phyloP scores from a whole-genome alignment of 495 filamentous ascomycete species.

The Pyrenopolyporus hunteri region DNA sequence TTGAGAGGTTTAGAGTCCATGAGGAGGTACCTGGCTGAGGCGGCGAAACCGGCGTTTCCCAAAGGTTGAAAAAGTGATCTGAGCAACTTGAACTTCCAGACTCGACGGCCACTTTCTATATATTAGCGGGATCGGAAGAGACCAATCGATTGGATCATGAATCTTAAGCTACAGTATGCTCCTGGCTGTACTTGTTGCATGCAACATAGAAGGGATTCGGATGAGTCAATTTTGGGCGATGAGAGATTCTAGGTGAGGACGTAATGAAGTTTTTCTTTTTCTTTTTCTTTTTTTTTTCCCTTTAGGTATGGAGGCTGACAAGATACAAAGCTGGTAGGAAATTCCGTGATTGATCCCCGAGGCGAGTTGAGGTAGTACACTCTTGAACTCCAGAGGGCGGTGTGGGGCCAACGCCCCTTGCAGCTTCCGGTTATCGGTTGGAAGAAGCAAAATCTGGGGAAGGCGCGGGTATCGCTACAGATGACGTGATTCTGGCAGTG shows the following conservation, averaged over 20 bases:
- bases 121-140: neutral
- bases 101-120: conserved; percentile 10
- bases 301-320: conserved; percentile 1
- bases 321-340: conserved; percentile 14
- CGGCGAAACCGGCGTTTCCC: conserved; percentile 12
- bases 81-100: conserved; percentile 1
- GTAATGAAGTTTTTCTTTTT: too few relatives aligned
- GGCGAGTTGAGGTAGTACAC: conserved; percentile 20
- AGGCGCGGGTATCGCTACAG: conserved; percentile 34
- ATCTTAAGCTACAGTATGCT: neutral
- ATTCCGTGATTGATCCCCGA: conserved; percentile 39
- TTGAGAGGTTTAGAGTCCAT: conserved; percentile 51
- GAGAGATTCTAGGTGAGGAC: neutral
- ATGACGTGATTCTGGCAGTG: conserved; percentile 36
- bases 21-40: conserved; percentile 15
- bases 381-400: conserved; percentile 20
- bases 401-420: conserved; percentile 28
- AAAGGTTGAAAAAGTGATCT: conserved; percentile 10
- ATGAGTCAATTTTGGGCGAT: conserved; percentile 24
- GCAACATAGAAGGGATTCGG: neutral
- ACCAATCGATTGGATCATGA: neutral
- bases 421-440: conserved; percentile 39
- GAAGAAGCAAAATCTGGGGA: conserved; percentile 34
- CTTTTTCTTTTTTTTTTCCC: too few relatives aligned
- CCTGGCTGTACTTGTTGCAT: too few relatives aligned